Evolutionary conservation across 2,329 filamentous ascomycete genomes (phyloP).

Genomic region (Pseudogymnoascus sp.): DNA sequence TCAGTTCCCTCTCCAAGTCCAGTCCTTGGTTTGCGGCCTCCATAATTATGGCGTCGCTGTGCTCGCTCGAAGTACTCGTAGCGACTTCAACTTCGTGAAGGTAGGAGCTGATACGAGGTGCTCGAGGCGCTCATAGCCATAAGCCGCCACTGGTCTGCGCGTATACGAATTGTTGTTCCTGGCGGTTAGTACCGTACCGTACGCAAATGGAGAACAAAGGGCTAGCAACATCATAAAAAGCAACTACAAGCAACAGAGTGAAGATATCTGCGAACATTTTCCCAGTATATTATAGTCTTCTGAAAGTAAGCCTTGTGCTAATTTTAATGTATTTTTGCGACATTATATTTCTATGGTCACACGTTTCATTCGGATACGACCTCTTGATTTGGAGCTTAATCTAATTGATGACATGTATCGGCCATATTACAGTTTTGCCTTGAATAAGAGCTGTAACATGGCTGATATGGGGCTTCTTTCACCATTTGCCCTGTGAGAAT

Average conservation of each 20-base stretch:
- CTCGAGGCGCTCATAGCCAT: not conserved
- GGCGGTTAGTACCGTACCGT: not conserved
- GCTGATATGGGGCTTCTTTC: not conserved
- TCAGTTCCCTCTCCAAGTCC: constrained; percentile 88
- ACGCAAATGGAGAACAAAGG: not conserved
- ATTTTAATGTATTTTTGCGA: not conserved
- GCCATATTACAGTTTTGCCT: not conserved
- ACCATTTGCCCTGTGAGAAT: not conserved
- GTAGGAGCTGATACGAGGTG: not conserved
- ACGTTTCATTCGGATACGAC: not conserved
- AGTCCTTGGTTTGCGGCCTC: constrained; percentile 43
- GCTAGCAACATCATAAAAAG: not conserved
- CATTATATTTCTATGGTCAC: not conserved
- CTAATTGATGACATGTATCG: not conserved
- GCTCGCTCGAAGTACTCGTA: not conserved
- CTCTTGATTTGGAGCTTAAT: not conserved
- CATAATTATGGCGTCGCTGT: constrained; percentile 31
- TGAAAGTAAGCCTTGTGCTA: not conserved
- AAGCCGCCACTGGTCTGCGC: not conserved
- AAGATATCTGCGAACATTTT: not conserved
- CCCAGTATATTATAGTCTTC: not conserved
- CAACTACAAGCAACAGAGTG: not conserved
- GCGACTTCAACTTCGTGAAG: not conserved
- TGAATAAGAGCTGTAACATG: not conserved
- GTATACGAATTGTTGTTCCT: constrained; percentile 4